Evolutionary conservation across 495 filamentous ascomycete genomes (phyloP), one percentile per base, ranked within the genome.

Genomic region (Antarctomyces pellizariae): DNA sequence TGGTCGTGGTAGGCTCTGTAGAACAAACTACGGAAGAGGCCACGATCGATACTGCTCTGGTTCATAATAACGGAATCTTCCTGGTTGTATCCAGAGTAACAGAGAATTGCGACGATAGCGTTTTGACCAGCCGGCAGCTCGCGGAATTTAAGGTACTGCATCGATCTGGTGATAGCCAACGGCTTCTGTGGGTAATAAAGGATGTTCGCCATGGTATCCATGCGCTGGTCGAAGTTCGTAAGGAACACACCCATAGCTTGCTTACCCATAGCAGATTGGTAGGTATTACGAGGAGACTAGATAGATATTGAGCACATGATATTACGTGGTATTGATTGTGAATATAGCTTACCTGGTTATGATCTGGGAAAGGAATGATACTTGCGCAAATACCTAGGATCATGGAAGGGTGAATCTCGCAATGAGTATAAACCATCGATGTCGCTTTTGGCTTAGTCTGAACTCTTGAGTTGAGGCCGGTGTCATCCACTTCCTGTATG

Each of bases 31-130:
- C 86, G 71, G 74, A 95, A 95, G 6, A 99, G 57, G 18, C 86
- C 86, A 33, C 86, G 75, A 41, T 99, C 86, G 39, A 95, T 95
- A 38, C 78, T 86, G 53, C 78, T 89, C 50, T 99, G 89, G 51
- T 93, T 99, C 89, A 99, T 93, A 38, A 99, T 89, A 28, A 99
- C 86, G 13, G 86, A 95, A 65, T 99, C 86, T 77, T 99, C 86
- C 48, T 95, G 89, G 47, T 99, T 95, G 61, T 95, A 99, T n/a
- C 86, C 86, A 9, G 80, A 91, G 52, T 95, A 99, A 47, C 74
- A 82, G 24, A 76, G 64, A 56, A 99, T 95, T 18, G 89, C 86
- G 7, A 99, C 86, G 39, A 99, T 95, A 12, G 86, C 86, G 39
- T 99, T 99, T 50, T 99, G 86, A 4, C 86, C 86, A 14, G 86